phyloP scores from a whole-genome alignment of 495 filamentous ascomycete genomes.

The Penicillium cinerascens region DNA sequence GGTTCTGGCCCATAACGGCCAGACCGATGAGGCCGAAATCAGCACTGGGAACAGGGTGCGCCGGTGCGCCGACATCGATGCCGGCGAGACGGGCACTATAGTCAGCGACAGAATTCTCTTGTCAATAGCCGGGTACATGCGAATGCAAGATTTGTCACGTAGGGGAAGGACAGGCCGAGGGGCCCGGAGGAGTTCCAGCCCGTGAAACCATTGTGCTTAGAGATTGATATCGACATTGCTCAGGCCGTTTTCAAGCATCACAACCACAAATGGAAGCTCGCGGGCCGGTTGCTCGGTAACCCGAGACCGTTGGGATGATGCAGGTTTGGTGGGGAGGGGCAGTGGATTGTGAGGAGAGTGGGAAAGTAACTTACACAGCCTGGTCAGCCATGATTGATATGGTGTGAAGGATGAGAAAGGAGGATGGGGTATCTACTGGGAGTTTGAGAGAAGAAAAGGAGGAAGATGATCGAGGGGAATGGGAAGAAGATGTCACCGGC shows the following conservation, averaged over 20 bases:
- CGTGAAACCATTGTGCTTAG: constrained; percentile 1
- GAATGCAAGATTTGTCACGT: constrained; percentile 6
- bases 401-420: constrained; percentile 8
- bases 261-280: not conserved
- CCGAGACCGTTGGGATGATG: not conserved
- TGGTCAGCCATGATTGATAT: constrained; percentile 39
- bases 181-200: constrained; percentile 4
- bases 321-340: constrained; percentile 12
- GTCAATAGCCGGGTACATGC: constrained; percentile 30
- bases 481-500: constrained; percentile 24
- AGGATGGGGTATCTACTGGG: constrained; percentile 20
- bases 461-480: constrained; percentile 12
- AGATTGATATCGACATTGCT: constrained; percentile 5
- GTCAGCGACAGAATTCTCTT: constrained; percentile 56
- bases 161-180: not conserved
- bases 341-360: not conserved
- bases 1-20: constrained; percentile 98
- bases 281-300: not conserved
- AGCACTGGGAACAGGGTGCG: constrained; percentile 55
- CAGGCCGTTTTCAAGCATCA: not conserved
- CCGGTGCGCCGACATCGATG: constrained; percentile 71
- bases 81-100: constrained; percentile 80
- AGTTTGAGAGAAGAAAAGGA: constrained; percentile 10
- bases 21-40: constrained; percentile 99
- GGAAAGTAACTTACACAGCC: constrained; percentile 53